Base-by-base conservation (phyloP, 495 filamentous ascomycete genomes). In the Podospora pseudocomata region DNA sequence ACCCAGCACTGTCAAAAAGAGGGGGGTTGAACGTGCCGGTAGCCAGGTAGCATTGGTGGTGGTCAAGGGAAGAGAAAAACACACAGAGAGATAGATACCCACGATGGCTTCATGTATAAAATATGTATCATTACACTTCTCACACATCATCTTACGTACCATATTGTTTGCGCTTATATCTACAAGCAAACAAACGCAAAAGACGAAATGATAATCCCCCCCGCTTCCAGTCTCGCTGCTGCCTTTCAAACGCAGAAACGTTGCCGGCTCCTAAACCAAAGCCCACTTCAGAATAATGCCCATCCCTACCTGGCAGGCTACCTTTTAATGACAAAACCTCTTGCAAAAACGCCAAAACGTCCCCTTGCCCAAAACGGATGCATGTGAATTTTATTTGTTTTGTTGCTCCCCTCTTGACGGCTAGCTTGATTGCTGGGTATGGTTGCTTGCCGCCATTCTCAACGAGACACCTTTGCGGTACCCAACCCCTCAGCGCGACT, bases 1-100 rank as follows among this genome's bases (percentile, higher is more conserved):
- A 27, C 28, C 39, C 55, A 7, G 49, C 44, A 54, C 1, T 16
- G 39, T 62, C 32, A 39, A 28, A 61, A 63, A 61, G 53, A 44
- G 39, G 20, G 26, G 63, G 69, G 61, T 20, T 19, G 32, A 18
- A 44, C 13, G 39, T 49, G 9, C 15, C n/a, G 32, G 23, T 23
- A 23, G 27, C 4, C 19, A 70, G 67, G 65, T 68, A 67, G 68
- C 66, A 68, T 56, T 34, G 6, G 18, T 13, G 1, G 13, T 23
- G 23, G 23, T 23, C 39, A 49, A 49, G 2, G 9, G 9, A 13
- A 16, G 6, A 49, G 18, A 13, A 49, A 11, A 3, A 49, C 1
- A 49, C 5, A 49, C 5, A 18, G 9, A 49, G 39, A 49, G 9
- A 49, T 3, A 49, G 39, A 49, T 49, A 27, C 19, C 60, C 13